phyloP scores from a whole-genome alignment of 176 grass and related monocot genomes.

The Cenchrus fungigraminus region DNA sequence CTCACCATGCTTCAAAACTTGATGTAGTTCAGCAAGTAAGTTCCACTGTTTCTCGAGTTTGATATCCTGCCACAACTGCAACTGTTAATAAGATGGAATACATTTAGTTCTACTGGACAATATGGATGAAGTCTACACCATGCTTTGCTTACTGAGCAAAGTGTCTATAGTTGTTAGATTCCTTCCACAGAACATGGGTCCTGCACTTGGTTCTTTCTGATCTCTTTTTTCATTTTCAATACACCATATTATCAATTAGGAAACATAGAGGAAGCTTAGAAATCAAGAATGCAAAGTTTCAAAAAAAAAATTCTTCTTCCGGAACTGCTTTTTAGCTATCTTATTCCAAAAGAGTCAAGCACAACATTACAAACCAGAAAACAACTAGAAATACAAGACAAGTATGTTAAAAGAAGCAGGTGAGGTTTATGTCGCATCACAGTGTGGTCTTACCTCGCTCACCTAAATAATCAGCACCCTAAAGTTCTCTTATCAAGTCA shows the following conservation, averaged over 20 bases:
- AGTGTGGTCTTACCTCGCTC: slow-evolving; percentile 17
- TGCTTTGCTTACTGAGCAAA: background rate
- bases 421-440: slow-evolving; percentile 28
- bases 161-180: background rate
- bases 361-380: slow-evolving; percentile 34
- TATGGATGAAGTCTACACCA: slow-evolving; percentile 16
- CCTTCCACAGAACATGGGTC: background rate
- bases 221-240: background rate
- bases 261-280: background rate
- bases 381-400: slow-evolving; percentile 22
- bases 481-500: slow-evolving; percentile 19
- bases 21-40: background rate
- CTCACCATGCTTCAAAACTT: slow-evolving; percentile 8
- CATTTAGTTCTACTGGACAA: background rate
- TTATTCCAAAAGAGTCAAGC: slow-evolving; percentile 11
- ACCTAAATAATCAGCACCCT: slow-evolving; percentile 22
- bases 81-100: background rate
- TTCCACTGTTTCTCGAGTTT: background rate
- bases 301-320: background rate
- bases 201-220: slow-evolving; percentile 17
- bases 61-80: background rate
- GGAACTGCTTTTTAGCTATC: background rate
- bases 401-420: slow-evolving; percentile 29
- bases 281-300: background rate
- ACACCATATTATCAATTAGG: background rate